phyloP scores from a whole-genome alignment of 768 basidiomycete genomes.

The Lentinus brumalis region DNA sequence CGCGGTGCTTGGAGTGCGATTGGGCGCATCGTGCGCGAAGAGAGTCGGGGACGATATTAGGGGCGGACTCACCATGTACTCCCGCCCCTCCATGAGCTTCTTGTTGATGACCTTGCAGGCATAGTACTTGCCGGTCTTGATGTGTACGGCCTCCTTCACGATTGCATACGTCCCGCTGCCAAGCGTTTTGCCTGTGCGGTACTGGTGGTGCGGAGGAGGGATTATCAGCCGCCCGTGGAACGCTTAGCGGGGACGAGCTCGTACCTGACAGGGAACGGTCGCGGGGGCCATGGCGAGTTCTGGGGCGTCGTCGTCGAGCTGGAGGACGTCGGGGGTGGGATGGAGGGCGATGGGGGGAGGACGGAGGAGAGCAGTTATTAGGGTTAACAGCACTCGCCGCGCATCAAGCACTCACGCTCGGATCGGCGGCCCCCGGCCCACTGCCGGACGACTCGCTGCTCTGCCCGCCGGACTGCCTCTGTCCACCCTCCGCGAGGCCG shows the following conservation, averaged over 20 bases:
- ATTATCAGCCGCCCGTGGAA: conserved; percentile 11
- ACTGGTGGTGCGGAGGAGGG: conserved; percentile 43
- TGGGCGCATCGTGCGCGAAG: not conserved
- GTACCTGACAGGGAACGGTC: conserved; percentile 52
- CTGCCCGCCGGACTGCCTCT: not conserved
- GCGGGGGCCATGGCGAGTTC: conserved; percentile 23
- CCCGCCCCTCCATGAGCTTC: conserved; percentile 96
- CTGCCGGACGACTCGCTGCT: too few species aligned
- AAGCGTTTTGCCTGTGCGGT: conserved; percentile 84
- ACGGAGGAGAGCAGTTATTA: not conserved
- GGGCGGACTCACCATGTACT: conserved; percentile 80
- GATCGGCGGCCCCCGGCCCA: not conserved
- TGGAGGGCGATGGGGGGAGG: not conserved
- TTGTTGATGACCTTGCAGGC: conserved; percentile 99
- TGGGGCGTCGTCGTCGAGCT: not conserved
- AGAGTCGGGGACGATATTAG: not conserved
- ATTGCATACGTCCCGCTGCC: conserved; percentile 95
- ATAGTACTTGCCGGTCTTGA: conserved; percentile 91
- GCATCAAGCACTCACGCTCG: not conserved
- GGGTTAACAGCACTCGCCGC: not conserved
- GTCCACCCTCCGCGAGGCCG: not conserved
- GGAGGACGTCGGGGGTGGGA: not conserved
- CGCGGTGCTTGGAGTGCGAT: too few species aligned
- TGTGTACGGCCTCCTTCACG: conserved; percentile 93
- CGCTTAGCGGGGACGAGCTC: conserved; percentile 5